Evolutionary conservation across 2,329 filamentous ascomycete species (phyloP), one percentile per base, ranked within the genome.

Genomic region (Ophiobolus disseminans): DNA sequence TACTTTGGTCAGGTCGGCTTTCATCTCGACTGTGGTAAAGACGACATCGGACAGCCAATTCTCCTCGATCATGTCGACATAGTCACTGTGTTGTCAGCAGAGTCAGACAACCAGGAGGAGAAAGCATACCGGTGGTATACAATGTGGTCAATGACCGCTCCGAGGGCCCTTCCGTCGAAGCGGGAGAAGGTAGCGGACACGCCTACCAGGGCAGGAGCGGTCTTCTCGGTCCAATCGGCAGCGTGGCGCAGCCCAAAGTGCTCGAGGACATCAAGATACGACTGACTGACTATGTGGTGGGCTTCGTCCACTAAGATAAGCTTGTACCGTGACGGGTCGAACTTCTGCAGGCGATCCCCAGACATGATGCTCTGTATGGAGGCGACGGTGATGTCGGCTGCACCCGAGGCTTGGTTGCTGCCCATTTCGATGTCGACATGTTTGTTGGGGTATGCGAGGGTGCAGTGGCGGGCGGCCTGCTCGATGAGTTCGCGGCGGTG

Each of bases 301-400:
- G 93, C 94, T 74, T 99, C 94, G 58, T 99, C 94, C 3, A 99
- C 93, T 2, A 99, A 81, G 0, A 99, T 78, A 0, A 99, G 83
- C 74, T 99, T 99, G 79, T 93, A 97, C 6, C 78, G 78, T 0
- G 72, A 73, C 0, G 91, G 89, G 58, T 95, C 84, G 63, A 93
- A 97, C 68, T 96, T 97, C 26, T 73, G 68, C n/a, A 97, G 80
- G 2, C 94, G 84, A 42, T 87, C 83, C 10, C 84, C 83, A 4
- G 90, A 95, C 6, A 81, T 84, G 60, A 99, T 85, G 71, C 90
- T 97, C 65, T 88, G 86, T 26, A 99, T 82, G 25, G 93, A 97
- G 35, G 93, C 94, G 41, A 99, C 82, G 7, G 93, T 97, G 60
- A 99, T 97, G 72, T 99, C 93, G 45, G 92, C 93, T 1, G 76